Evolutionary conservation across 2,329 filamentous ascomycete species (phyloP), one percentile per base, ranked within the genome.

Genomic region (Alternaria solani): DNA sequence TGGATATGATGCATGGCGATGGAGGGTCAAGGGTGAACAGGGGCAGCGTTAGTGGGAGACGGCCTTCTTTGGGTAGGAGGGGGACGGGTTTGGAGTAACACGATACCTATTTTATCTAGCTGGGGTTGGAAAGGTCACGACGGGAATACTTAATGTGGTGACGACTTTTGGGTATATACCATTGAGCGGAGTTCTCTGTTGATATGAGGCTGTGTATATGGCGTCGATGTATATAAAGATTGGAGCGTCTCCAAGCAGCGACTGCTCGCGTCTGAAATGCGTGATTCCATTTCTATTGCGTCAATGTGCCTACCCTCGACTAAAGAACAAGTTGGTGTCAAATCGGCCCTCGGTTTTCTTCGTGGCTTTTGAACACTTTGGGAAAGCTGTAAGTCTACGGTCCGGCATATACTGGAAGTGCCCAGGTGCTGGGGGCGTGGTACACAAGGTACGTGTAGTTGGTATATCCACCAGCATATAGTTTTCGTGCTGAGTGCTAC

Each of bases 1-100:
- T 64, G 34, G 62, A 64, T 53, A 14, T 64, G 39, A 64, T 64
- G 59, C 62, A 64, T 53, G 56, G 59, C 5, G 44, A 26, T 2
- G 39, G 36, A 1, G 60, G 44, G 6, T 20, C 28, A 5, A 53
- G 51, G 20, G 36, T 52, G 30, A 49, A 55, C 16, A 42, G 53
- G 20, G 47, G 32, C 0, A 62, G 62, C 46, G 39, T 62, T 11
- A 41, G 49, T 26, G 55, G 62, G 11, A 48, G 32, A 11, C 46
- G 55, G 28, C 26, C 55, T 2, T 18, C 34, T n/a, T 14, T 51
- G 41, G 42, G 51, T 11, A 51, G 59, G 28, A 39, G 62, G 9
- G 59, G 62, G 0, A 64, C 62, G 9, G 59, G 55, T 1, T 34
- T 62, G 42, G 62, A 59, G 23, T 62, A 38, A 49, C 28, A 18